A percentile compares a stretch with the other conserved stretches of the same genome.
phyloP scores from a whole-genome alignment of 75 land plant genomes.

The Adiantum capillusveneris region DNA sequence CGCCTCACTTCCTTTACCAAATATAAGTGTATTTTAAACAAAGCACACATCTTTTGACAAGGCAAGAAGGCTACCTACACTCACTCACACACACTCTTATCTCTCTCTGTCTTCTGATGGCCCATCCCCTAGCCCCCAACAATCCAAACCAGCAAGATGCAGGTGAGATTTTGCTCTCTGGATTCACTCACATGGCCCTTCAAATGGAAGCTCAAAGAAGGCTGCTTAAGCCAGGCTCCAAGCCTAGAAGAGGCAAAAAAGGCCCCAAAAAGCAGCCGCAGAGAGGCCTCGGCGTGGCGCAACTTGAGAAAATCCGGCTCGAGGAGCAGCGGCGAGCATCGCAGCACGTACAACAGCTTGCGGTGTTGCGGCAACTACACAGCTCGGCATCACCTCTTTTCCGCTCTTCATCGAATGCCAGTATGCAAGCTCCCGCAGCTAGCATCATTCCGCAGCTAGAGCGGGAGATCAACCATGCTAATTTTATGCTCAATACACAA shows the following conservation, averaged over 20 bases:
- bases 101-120: too few species aligned
- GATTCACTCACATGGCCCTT: not conserved
- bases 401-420: not conserved
- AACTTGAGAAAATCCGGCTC: constrained; percentile 69
- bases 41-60: too few species aligned
- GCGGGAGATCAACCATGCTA: too few species aligned
- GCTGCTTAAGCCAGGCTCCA: constrained; percentile 5
- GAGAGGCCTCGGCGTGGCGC: constrained; percentile 78
- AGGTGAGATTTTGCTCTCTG: constrained; percentile 1
- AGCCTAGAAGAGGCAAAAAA: constrained; percentile 25
- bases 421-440: not conserved
- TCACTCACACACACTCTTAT: too few species aligned
- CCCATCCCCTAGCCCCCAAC: too few species aligned
- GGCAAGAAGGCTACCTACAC: too few species aligned
- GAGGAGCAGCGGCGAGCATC: constrained; percentile 30
- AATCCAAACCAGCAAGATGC: not conserved
- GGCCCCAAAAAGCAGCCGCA: constrained; percentile 60
- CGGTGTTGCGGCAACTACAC: constrained; percentile 4
- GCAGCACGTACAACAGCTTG: not conserved
- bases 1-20: too few species aligned
- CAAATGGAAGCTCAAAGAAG: not conserved
- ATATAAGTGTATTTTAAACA: too few species aligned
- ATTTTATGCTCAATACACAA: too few species aligned
- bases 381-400: not conserved
- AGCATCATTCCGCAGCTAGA: too few species aligned